Base-by-base conservation (phyloP, 495 filamentous ascomycete genomes). In the Parachaetomium inaequale region DNA sequence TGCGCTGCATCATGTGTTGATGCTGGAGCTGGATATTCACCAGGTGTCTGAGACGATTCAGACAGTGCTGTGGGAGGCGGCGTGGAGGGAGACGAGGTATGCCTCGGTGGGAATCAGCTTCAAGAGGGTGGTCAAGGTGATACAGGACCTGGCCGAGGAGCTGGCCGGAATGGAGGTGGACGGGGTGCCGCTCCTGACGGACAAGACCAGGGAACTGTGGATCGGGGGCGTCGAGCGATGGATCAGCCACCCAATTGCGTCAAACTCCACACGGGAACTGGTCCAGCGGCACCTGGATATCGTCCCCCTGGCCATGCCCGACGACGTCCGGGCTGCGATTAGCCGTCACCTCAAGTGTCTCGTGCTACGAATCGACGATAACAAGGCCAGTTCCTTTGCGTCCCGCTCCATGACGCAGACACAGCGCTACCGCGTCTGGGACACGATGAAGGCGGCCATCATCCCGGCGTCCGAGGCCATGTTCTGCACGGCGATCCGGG, bases 231-330 rank as follows among this genome's bases (percentile, higher is more conserved):
- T 66, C 2, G 4, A 15, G 15, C 26, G 38, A 15, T 66, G 64
- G 64, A 21, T 60, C 15, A 43, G 50, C 25, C 28, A 66, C 50
- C 56, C 55, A n/a, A 56, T 54, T 12, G 59, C 54, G 36, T 40
- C 56, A 8, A 54, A 66, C 45, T 46, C 26, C 29, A 42, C 56
- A 46, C 32, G 64, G 3, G 64, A 66, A 56, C 38, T 59, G 32
- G 57, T 66, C 10, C 64, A 66, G 32, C 55, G 64, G n/a, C 64
- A 66, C 25, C 43, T 66, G 3, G 56, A 66, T n/a, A 62, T 66
- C 21, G 51, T 66, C 19, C 55, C 59, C 4, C 32, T 66, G 10
- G 55, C 46, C 14, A 25, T 66, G 28, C 64, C 64, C 7, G 64
- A 56, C 36, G 55, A 57, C 4, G 40, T 55, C 7, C 40, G 56